Percentiles rank a stretch among this genome's conserved stretches.
Conservation (phyloP, 2,329 filamentous ascomycete species). For the Trichoderma cornu-damae region DNA sequence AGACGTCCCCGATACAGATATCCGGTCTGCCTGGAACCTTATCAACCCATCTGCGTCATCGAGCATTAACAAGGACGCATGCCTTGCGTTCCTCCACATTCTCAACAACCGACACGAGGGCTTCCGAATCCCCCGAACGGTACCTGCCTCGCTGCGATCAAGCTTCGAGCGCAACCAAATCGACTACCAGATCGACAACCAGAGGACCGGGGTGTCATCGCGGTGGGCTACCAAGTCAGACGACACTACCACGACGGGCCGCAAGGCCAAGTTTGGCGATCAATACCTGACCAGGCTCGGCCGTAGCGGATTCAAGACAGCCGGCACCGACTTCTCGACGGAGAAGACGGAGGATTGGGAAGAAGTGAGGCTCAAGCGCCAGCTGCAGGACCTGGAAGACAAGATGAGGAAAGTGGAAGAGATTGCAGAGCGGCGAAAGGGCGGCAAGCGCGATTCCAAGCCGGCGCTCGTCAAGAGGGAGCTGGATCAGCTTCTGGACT, state of each 20-base stretch:
- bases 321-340: conserved; percentile 84
- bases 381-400: conserved; percentile 80
- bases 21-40: conserved; percentile 92
- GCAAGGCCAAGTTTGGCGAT: conserved; percentile 96
- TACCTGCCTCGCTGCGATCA: conserved; percentile 83
- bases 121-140: conserved; percentile 83
- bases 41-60: conserved; percentile 83
- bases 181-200: conserved; percentile 86
- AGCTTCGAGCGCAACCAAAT: conserved; percentile 96
- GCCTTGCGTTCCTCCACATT: conserved; percentile 91
- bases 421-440: conserved; percentile 58
- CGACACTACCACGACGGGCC: conserved; percentile 75
- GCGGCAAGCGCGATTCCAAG: conserved; percentile 67
- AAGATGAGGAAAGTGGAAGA: conserved; percentile 81
- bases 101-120: conserved; percentile 94
- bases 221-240: conserved; percentile 76
- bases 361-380: conserved; percentile 89
- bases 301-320: conserved; percentile 70
- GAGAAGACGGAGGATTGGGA: conserved; percentile 95
- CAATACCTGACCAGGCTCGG: conserved; percentile 90
- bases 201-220: conserved; percentile 57
- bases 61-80: conserved; percentile 90
- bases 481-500: conserved; percentile 88
- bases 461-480: conserved; percentile 92
- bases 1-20: conserved; percentile 68